These are phyloP conservation scores for Didymosphaeria variabile DNA, from an alignment of 2,329 filamentous ascomycete species.

Conservation along the genomic window DNA sequence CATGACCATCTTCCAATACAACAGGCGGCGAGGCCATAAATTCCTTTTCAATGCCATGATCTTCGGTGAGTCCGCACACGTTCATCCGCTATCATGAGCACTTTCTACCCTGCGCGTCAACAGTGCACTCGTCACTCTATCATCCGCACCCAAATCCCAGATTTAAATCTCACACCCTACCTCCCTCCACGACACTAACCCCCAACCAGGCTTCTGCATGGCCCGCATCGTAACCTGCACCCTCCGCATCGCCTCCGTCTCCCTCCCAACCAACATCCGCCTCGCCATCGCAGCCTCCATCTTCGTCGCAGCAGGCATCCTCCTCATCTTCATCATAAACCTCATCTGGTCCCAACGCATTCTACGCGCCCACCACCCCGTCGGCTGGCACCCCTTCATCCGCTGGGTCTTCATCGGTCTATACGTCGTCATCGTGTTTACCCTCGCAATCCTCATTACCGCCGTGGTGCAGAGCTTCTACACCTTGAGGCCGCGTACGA, in stretches of 20 bases:
- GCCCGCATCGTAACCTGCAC: slow-evolving; percentile 52
- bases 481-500: slow-evolving; percentile 64
- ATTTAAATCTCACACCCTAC: not conserved
- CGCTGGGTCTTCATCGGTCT: slow-evolving; percentile 65
- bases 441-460: slow-evolving; percentile 72
- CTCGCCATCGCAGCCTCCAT: slow-evolving; percentile 69
- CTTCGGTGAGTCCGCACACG: slow-evolving; percentile 43
- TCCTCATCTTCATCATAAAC: slow-evolving; percentile 81
- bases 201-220: slow-evolving; percentile 52
- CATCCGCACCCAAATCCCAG: not conserved
- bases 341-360: slow-evolving; percentile 79
- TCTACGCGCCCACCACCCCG: slow-evolving; percentile 75
- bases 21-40: slow-evolving; percentile 50
- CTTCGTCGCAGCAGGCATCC: slow-evolving; percentile 76
- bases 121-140: not conserved
- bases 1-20: slow-evolving; percentile 54
- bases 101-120: no score
- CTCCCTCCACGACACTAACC: not conserved
- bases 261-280: slow-evolving; percentile 50
- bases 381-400: slow-evolving; percentile 72
- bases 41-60: slow-evolving; percentile 53
- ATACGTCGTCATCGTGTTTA: slow-evolving; percentile 65
- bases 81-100: no score
- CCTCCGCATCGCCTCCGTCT: slow-evolving; percentile 47
- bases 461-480: slow-evolving; percentile 72